Base-by-base conservation (phyloP, 2,329 filamentous ascomycete genomes). In the Aureobasidium sp. region DNA sequence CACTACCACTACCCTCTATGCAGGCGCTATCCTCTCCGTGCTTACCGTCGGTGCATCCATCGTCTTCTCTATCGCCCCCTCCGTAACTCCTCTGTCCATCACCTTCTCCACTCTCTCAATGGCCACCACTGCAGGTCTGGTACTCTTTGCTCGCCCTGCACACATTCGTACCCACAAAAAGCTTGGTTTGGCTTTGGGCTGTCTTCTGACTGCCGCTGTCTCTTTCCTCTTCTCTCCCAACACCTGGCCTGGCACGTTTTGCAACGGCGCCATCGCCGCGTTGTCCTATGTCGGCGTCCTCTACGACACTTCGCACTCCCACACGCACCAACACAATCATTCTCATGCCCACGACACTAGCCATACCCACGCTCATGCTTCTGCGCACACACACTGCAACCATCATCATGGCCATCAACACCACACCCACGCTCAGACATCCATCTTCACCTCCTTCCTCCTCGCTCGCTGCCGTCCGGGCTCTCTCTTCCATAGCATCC, bases 401-500 rank as follows among this genome's bases (percentile, higher is more conserved):
- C 60, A 61, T 34, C 60, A 66, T 47, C 63, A 63, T 22, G 59
- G 59, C 17, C 62, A 66, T 34, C 68, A 71, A 61, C 64, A 75
- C 7, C 76, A 65, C 31, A 58, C 61, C 22, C 61, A 59, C 20
- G 75, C 75, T 12, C 76, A 81, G 51, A 81, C 84, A 44, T 95
- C 91, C 0, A 79, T 76, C 51, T 79, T 96, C 42, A 96, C 93
- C 0, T 83, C 81, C 15, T 82, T 87, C 61, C 73, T 97, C 3
- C 79, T 97, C n/a, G 81, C 82, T 0, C 81, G 84, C 61, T 87
- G 87, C 12, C 82, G 87, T 53, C 80, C 81, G 29, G 90, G 87
- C 72, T 92, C 93, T 0, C 81, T 97, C 37, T 70, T 97, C 20
- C 87, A 97, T 71, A 88, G 90, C 59, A 91, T 99, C 63, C 77